Evolutionary conservation across 2,329 filamentous ascomycete species (phyloP).

Genomic region (Cladophialophora carrionii): DNA sequence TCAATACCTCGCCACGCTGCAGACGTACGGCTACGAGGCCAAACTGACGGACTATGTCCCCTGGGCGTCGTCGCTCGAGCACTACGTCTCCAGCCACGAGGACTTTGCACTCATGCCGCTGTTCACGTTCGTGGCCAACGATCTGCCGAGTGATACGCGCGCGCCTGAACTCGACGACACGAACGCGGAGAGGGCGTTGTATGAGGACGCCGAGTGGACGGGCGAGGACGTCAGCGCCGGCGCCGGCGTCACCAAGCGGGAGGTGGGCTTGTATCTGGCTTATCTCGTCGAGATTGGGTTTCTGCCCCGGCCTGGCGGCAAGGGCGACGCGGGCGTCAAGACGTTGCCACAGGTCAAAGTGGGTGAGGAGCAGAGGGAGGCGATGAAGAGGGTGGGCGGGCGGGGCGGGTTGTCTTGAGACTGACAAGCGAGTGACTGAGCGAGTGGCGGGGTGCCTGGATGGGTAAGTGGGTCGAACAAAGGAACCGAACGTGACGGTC

Average conservation of each 20-base stretch:
- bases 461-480: neutral
- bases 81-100: slow-evolving; percentile 66
- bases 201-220: slow-evolving; percentile 64
- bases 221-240: slow-evolving; percentile 61
- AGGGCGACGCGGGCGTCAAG: slow-evolving; percentile 34
- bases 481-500: neutral
- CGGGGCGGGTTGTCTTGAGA: slow-evolving; percentile 45
- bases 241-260: slow-evolving; percentile 62
- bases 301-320: slow-evolving; percentile 52
- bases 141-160: slow-evolving; percentile 70
- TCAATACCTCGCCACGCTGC: slow-evolving; percentile 71
- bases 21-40: slow-evolving; percentile 72
- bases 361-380: slow-evolving; percentile 53
- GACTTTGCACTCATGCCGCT: slow-evolving; percentile 72
- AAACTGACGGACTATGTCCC: slow-evolving; percentile 68
- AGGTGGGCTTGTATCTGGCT: slow-evolving; percentile 65
- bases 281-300: slow-evolving; percentile 68
- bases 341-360: slow-evolving; percentile 53
- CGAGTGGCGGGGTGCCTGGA: neutral
- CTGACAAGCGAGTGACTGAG: neutral
- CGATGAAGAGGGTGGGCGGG: slow-evolving; percentile 58
- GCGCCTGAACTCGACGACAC: slow-evolving; percentile 74
- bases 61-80: slow-evolving; percentile 70
- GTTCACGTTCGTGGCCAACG: slow-evolving; percentile 71
- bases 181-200: slow-evolving; percentile 68